Evolutionary conservation across 1,139 yeast genomes (phyloP), one percentile per base, ranked within the genome.

Genomic region (Suhomyces maxii): DNA sequence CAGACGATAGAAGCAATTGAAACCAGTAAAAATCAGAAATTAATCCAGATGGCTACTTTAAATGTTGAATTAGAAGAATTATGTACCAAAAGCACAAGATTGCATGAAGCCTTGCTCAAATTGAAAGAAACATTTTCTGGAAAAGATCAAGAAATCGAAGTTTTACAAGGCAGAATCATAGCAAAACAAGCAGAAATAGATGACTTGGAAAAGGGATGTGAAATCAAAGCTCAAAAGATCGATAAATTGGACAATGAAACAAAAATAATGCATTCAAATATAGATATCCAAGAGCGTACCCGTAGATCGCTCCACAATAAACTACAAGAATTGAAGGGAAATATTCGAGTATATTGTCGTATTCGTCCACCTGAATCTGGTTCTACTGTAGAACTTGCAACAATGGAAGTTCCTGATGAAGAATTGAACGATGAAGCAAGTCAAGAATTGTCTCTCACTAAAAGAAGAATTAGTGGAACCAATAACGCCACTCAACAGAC

Each of bases 261-360:
- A 6, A 50, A 40, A 52, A 10, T 57, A 40, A 64, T 68, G 10
- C 65, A 65, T 33, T 61, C 63, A 30, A 66, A 49, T 39, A 40
- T 64, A 11, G 49, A 57, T 1, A 39, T 47, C 6, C 58, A 60
- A 45, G 76, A 71, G 41, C 47, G 45, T 8, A 53, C 56, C 30
- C 73, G 97, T 54, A 71, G 97, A n/a, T 62, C 68, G 18, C 66
- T 89, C 3, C 97, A 90, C 59, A 84, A 88, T 58, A 77, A 73
- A 50, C 70, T 91, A 10, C 97, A 91, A 63, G 96, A 89, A 49
- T 65, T 91, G 37, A 89, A 91, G 61, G 99, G 99, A 0, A 93
- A 90, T 57, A 89, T 93, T 35, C 70, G 99, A 37, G 98, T 93
- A 0, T 90, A 84, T 57, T 93, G 98, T 61, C 77, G 99, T 37